Conservation (phyloP, 1,139 yeast species). For the Kluyveromyces sp. region DNA sequence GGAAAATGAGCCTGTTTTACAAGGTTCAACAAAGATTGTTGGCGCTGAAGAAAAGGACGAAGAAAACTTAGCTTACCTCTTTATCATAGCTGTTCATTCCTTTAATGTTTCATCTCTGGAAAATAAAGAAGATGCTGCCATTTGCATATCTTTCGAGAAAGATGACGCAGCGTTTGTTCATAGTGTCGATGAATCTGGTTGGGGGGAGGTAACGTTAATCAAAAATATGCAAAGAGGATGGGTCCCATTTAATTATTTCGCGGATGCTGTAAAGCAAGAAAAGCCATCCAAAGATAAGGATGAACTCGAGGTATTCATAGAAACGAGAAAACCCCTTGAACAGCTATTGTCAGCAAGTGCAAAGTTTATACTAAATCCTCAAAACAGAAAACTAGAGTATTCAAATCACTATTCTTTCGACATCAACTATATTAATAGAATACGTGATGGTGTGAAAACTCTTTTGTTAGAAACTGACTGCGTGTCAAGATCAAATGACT, state of each 20-base stretch:
- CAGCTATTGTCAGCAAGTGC: constrained; percentile 69
- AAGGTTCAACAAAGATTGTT: background rate
- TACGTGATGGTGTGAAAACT: constrained; percentile 78
- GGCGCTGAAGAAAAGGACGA: constrained; percentile 8
- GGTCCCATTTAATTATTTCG: constrained; percentile 93
- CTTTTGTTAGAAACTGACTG: constrained; percentile 74
- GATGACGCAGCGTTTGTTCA: constrained; percentile 83
- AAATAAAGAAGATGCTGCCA: constrained; percentile 58
- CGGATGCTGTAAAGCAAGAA: constrained; percentile 42
- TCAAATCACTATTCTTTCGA: constrained; percentile 17
- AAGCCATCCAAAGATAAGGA: constrained; percentile 3
- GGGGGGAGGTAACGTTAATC: constrained; percentile 91
- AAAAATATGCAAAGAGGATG: constrained; percentile 78
- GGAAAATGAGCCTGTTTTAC: background rate
- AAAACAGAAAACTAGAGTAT: constrained; percentile 28
- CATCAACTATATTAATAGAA: constrained; percentile 39
- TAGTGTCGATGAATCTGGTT: constrained; percentile 84
- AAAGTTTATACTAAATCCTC: constrained; percentile 64
- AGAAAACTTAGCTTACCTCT: constrained; percentile 30
- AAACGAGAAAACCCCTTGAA: constrained; percentile 43
- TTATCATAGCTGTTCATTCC: constrained; percentile 57
- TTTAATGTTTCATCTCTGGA: constrained; percentile 67
- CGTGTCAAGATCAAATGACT: constrained; percentile 71
- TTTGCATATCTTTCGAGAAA: constrained; percentile 75
- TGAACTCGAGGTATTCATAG: constrained; percentile 30